These are phyloP conservation scores for Helminthosporium solani DNA, from an alignment of 2,329 filamentous ascomycete species.

Conservation along the genomic window DNA sequence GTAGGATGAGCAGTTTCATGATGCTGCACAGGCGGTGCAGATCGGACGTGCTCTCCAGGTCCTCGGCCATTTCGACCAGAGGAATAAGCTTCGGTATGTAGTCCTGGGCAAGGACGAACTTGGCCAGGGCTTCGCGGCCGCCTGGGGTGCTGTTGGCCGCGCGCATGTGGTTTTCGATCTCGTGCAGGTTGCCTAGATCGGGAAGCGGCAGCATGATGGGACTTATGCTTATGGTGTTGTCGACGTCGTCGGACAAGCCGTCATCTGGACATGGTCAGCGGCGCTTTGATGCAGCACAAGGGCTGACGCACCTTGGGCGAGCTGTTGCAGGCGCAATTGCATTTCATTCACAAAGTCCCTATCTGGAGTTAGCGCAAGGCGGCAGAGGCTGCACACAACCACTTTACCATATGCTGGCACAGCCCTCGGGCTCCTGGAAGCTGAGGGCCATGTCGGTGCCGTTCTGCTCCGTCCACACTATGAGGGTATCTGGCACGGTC, in stretches of 20 bases:
- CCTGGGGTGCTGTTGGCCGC: conserved; percentile 70
- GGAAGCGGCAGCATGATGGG: conserved; percentile 74
- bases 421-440: conserved; percentile 96
- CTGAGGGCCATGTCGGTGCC: conserved; percentile 96
- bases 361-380: conserved; percentile 18
- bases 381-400: conserved; percentile 13
- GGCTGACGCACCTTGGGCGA: conserved; percentile 59
- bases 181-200: conserved; percentile 76
- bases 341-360: conserved; percentile 91
- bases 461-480: conserved; percentile 94
- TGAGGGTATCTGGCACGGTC: conserved; percentile 74
- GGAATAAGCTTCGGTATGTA: conserved; percentile 87
- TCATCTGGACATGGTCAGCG: conserved; percentile 61
- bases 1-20: conserved; percentile 91
- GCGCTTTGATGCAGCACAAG: background rate
- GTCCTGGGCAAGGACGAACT: conserved; percentile 80
- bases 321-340: conserved; percentile 69
- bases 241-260: conserved; percentile 79
- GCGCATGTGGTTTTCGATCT: conserved; percentile 84
- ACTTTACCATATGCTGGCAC: conserved; percentile 81
- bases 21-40: conserved; percentile 94
- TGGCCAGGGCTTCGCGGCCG: conserved; percentile 82
- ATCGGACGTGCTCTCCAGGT: conserved; percentile 82
- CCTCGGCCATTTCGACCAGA: conserved; percentile 83
- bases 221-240: conserved; percentile 66